phyloP scores from a whole-genome alignment of 2,329 filamentous ascomycete species.

The Trichoderma atrobrunneum region DNA sequence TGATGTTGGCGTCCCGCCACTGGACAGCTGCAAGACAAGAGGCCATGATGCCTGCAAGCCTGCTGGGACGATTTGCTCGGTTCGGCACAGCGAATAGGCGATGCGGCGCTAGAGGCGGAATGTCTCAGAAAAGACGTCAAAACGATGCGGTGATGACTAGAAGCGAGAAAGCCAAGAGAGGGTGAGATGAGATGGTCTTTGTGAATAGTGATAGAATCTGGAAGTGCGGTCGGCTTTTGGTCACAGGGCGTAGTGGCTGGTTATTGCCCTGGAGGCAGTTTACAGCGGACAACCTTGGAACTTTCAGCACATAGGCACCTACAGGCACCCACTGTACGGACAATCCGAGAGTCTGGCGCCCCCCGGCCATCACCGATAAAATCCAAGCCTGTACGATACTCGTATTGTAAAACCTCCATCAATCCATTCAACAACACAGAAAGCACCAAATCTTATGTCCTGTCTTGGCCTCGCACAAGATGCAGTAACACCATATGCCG shows the following conservation, averaged over 20 bases:
- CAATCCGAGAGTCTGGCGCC: not conserved
- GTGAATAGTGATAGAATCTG: not conserved
- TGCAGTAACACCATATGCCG: not conserved
- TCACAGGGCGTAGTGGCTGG: not conserved
- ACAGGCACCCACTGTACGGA: not conserved
- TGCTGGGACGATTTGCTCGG: not conserved
- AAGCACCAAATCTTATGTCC: constrained; percentile 6
- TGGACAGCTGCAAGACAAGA: not conserved
- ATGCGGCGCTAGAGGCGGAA: not conserved
- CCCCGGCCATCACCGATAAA: not conserved
- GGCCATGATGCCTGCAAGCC: not conserved
- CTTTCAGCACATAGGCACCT: not conserved
- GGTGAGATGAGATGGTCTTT: not conserved
- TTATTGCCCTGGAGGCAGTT: not conserved
- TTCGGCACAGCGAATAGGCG: not conserved
- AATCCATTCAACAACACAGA: not conserved
- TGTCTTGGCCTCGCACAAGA: not conserved
- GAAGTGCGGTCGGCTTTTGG: not conserved
- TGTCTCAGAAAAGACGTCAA: not conserved
- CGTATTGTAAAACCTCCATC: not conserved
- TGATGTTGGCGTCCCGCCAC: not conserved
- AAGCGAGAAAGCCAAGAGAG: not conserved
- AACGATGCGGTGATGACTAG: not conserved
- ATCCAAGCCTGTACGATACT: not conserved
- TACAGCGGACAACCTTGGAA: not conserved